These are phyloP conservation scores for Blepharisma undulans DNA, from an alignment of 169 alveolate species.

Conservation along the genomic window DNA sequence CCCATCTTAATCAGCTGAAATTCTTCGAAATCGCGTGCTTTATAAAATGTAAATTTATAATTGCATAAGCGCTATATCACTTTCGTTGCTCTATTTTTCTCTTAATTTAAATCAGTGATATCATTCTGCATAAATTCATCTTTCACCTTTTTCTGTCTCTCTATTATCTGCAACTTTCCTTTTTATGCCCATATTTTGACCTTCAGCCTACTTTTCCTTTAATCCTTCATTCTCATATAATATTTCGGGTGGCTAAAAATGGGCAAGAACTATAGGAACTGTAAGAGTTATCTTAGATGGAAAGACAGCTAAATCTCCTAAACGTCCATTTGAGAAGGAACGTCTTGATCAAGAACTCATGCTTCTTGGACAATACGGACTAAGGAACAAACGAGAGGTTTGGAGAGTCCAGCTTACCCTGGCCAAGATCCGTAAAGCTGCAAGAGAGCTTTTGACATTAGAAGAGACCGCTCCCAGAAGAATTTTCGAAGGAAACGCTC, in stretches of 20 bases:
- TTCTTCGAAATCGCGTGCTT: neutral
- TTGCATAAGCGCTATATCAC: too few relatives aligned
- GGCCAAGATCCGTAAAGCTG: constrained; percentile 99
- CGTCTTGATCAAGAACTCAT: constrained; percentile 94
- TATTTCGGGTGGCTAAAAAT: constrained; percentile 48
- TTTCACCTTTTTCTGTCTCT: neutral
- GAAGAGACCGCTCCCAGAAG: constrained; percentile 96
- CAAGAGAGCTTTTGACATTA: constrained; percentile 97
- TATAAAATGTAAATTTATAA: too few relatives aligned
- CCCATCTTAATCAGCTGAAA: neutral
- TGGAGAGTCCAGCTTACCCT: constrained; percentile 98
- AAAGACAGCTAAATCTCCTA: constrained; percentile 92
- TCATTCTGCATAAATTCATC: too few relatives aligned
- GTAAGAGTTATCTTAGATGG: constrained; percentile 67
- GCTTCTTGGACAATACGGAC: constrained; percentile 98
- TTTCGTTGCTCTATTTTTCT: too few relatives aligned
- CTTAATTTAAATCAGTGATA: too few relatives aligned
- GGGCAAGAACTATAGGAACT: constrained; percentile 87
- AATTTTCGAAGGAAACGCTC: constrained; percentile 97
- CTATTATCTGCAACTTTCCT: neutral
- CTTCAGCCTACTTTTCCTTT: neutral
- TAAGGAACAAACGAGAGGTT: constrained; percentile 98
- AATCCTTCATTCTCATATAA: neutral
- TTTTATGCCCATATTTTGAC: neutral
- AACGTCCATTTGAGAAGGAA: constrained; percentile 96